A percentile compares a stretch with the other conserved stretches of the same genome.
Conservation (phyloP, 306 rosid species). For the Rosa persica region DNA sequence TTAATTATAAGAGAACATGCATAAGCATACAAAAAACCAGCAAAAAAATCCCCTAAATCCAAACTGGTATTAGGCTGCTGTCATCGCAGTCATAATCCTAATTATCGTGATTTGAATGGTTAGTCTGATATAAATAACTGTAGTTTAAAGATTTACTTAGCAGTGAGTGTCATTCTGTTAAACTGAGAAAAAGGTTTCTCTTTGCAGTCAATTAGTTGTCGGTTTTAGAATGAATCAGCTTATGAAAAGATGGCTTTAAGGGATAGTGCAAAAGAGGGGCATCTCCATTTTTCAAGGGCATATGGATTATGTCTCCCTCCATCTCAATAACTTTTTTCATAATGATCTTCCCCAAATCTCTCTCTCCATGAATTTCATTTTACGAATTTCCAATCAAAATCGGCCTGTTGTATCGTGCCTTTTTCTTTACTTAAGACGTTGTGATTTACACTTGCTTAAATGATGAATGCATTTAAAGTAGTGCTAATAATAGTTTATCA, state of each 20-base stretch:
- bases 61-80: background rate
- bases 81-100: background rate
- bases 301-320: constrained; percentile 68
- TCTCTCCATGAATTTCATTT: constrained; percentile 47
- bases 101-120: background rate
- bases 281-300: constrained; percentile 63
- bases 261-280: constrained; percentile 42
- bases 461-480: constrained; percentile 34
- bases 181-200: constrained; percentile 27
- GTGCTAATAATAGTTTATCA: constrained; percentile 30
- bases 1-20: background rate
- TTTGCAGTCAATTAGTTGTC: constrained; percentile 68
- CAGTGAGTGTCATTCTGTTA: constrained; percentile 19
- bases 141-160: background rate
- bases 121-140: background rate
- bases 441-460: constrained; percentile 33
- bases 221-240: constrained; percentile 34
- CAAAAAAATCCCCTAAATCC: background rate
- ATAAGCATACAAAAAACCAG: constrained; percentile 1
- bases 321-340: constrained; percentile 46
- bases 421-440: constrained; percentile 41
- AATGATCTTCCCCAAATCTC: constrained; percentile 44
- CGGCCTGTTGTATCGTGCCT: constrained; percentile 32
- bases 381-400: constrained; percentile 48
- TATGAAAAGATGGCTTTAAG: constrained; percentile 36